phyloP scores from a whole-genome alignment of 1,284 basidiomycete genomes.

The Sanguinoderma infundibulare region DNA sequence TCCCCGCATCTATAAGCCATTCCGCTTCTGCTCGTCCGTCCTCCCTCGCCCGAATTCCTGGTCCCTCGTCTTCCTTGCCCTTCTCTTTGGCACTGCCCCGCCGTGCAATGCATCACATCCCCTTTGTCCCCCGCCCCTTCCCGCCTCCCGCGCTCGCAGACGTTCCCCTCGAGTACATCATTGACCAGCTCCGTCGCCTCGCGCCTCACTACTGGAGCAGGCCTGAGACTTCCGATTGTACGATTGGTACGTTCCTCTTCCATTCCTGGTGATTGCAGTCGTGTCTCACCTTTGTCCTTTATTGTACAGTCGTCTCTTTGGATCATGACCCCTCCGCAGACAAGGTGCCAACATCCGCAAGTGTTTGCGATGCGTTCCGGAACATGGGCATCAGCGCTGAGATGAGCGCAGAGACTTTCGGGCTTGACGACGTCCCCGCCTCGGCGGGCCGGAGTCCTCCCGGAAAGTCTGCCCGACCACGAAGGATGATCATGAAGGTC shows the following conservation, averaged over 20 bases:
- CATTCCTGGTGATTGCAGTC: not conserved
- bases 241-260: constrained; percentile 56
- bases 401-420: constrained; percentile 23
- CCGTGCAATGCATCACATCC: constrained; percentile 42
- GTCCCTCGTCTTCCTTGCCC: constrained; percentile 20
- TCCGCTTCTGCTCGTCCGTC: constrained; percentile 16
- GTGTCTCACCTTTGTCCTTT: constrained; percentile 9
- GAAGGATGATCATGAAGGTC: constrained; percentile 65
- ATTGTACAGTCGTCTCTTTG: constrained; percentile 37
- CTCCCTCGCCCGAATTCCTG: constrained; percentile 24
- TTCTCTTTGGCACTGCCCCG: constrained; percentile 29
- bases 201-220: constrained; percentile 73
- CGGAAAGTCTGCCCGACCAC: constrained; percentile 34
- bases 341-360: constrained; percentile 13
- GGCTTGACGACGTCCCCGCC: constrained; percentile 17
- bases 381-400: constrained; percentile 22
- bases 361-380: constrained; percentile 24
- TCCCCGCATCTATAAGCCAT: constrained; percentile 26
- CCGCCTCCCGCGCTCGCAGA: constrained; percentile 64
- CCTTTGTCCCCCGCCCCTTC: constrained; percentile 58
- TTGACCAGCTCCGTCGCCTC: constrained; percentile 67
- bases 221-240: constrained; percentile 74
- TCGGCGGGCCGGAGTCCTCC: constrained; percentile 49
- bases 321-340: constrained; percentile 17
- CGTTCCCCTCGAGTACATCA: constrained; percentile 71